Evolutionary conservation across 2,329 filamentous ascomycete species (phyloP), one percentile per base, ranked within the genome.

Genomic region (Nemania diffusa): DNA sequence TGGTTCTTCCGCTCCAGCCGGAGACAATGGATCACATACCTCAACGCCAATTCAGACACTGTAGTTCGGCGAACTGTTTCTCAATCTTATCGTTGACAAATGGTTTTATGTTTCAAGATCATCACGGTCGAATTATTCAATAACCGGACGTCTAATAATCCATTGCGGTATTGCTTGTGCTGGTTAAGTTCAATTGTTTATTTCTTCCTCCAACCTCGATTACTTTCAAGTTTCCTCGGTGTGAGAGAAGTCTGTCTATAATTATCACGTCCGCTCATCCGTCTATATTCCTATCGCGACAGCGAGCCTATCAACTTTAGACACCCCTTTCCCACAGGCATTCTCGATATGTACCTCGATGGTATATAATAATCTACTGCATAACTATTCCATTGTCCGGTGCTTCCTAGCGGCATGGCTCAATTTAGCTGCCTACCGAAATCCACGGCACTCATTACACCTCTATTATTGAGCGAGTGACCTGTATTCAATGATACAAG

Each of bases 1-100:
- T 57, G 42, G 37, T 50, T 64, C 57, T 64, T 61, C 64, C 64
- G 60, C 59, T 50, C 15, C 57, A 64, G 40, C 60, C 67, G 64
- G 57, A 13, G 52, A 56, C 62, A 62, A 65, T 62, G 52, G 24
- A 50, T 50, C 42, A 59, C 61, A 52, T 32, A 48, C 34, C 37
- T 37, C 44, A 34, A 5, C 2, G 5, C 42, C 24, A 52, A 22
- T 58, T 11, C 27, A 58, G 11, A 56, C 64, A 63, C 59, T 66
- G 52, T 37, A 5, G 34, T 40, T 40, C 34, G 34, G 34, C 34
- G 34, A 40, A 40, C 34, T 34, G 27, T 29, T 56, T 42, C 22
- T 27, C 32, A 3, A 17, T 42, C 22, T 34, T 24, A 58, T 52
- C 53, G 27, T 51, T 40, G 37, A 27, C 29, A 51, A 56, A 32